phyloP scores from a whole-genome alignment of 148 eudicot species.

The Pharnaceum exiguum region DNA sequence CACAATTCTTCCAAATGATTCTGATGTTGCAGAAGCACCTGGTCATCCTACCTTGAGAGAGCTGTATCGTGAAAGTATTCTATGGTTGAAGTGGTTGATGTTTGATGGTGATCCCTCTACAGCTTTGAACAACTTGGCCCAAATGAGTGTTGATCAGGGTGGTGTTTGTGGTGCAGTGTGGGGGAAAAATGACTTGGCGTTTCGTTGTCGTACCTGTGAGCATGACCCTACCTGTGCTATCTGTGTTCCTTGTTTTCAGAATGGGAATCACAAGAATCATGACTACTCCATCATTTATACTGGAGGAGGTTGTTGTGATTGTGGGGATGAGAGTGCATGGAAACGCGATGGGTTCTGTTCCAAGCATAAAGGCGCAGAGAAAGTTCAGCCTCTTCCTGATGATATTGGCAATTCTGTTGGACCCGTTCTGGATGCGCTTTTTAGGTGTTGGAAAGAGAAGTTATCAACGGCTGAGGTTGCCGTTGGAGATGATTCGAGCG shows the following conservation, averaged over 20 bases:
- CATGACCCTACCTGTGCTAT: slow-evolving; percentile 99
- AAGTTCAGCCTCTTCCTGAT: slow-evolving; percentile 76
- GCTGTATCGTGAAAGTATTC: slow-evolving; percentile 57
- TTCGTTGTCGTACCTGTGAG: slow-evolving; percentile 93
- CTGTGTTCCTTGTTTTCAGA: slow-evolving; percentile 92
- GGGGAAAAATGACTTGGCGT: slow-evolving; percentile 93
- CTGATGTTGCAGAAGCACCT: slow-evolving; percentile 39
- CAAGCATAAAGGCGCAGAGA: slow-evolving; percentile 91
- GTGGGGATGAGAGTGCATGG: slow-evolving; percentile 99
- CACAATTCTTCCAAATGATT: slow-evolving; percentile 63
- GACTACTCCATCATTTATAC: slow-evolving; percentile 92
- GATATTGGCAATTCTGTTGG: slow-evolving; percentile 60
- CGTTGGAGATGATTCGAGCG: slow-evolving; percentile 27
- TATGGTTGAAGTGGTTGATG: slow-evolving; percentile 97
- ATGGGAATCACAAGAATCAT: slow-evolving; percentile 88
- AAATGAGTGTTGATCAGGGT: slow-evolving; percentile 55
- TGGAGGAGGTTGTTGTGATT: slow-evolving; percentile 97
- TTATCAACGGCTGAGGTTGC: slow-evolving; percentile 34
- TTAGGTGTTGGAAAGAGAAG: slow-evolving; percentile 54
- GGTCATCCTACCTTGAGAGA: slow-evolving; percentile 30
- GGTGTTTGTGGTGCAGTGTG: slow-evolving; percentile 98
- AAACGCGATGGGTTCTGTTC: slow-evolving; percentile 95
- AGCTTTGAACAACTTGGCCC: slow-evolving; percentile 47
- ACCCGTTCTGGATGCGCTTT: slow-evolving; percentile 68
- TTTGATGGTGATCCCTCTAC: slow-evolving; percentile 66